A percentile compares a stretch with the other conserved stretches of the same genome.
Conservation (phyloP, 169 alveolate species). For the Neospora caninum region DNA sequence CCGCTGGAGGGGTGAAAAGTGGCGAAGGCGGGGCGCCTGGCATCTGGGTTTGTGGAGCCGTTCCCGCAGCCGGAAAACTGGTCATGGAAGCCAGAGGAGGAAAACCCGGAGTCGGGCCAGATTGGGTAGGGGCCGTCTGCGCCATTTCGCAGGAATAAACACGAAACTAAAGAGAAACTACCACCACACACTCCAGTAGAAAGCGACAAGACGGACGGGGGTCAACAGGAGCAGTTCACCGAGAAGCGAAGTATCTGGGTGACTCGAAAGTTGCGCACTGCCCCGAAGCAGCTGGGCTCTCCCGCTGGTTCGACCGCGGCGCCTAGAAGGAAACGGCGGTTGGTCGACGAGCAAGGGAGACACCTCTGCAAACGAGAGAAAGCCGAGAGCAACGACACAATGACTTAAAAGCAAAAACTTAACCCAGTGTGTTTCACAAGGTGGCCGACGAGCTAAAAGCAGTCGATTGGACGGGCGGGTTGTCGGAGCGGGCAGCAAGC, state of each 20-base stretch:
- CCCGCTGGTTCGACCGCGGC: neutral
- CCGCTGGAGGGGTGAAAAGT: too few species aligned
- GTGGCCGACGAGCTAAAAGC: neutral
- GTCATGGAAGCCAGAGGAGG: too few species aligned
- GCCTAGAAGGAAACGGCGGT: neutral
- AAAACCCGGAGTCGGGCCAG: too few species aligned
- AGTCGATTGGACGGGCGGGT: constrained; percentile 11
- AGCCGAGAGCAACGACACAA: neutral
- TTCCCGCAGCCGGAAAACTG: too few species aligned
- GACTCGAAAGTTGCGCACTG: neutral
- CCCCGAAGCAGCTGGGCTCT: neutral
- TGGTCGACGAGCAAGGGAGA: neutral
- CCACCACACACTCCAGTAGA: neutral
- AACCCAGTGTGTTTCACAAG: neutral
- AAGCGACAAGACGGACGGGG: neutral
- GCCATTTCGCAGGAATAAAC: neutral
- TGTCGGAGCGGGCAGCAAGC: constrained; percentile 7
- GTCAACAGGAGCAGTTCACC: too few species aligned
- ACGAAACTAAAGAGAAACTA: neutral
- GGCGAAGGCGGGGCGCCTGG: too few species aligned
- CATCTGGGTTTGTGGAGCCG: too few species aligned
- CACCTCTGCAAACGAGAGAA: neutral
- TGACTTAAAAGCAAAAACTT: neutral
- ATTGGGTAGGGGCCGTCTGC: neutral
- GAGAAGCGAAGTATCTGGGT: neutral